Conservation (phyloP, 2,329 filamentous ascomycete species). For the Penicillium sp. region DNA sequence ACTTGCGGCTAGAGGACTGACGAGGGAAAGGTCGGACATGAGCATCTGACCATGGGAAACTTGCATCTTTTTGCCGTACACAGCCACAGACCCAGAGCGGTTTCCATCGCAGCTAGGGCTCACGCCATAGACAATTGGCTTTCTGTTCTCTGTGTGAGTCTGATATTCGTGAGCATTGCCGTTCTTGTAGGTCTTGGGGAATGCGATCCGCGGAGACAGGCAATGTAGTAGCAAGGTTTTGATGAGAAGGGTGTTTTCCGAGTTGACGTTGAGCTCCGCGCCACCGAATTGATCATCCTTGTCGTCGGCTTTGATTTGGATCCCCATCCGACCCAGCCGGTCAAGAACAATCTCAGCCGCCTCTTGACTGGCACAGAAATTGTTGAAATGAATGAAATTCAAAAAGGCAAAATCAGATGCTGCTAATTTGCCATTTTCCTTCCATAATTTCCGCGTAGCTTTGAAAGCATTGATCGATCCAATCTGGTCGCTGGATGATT, state of each 20-base stretch:
- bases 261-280: constrained; percentile 45
- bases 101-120: not conserved
- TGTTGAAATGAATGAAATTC: constrained; percentile 6
- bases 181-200: constrained; percentile 12
- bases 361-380: constrained; percentile 2
- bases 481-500: constrained; percentile 48
- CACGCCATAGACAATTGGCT: not conserved
- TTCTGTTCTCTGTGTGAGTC: constrained; percentile 1
- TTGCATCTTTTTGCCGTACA: constrained; percentile 8
- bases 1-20: constrained; percentile 25
- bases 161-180: constrained; percentile 7
- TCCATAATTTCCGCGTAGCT: constrained; percentile 34
- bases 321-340: not conserved
- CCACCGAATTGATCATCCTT: constrained; percentile 37
- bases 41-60: constrained; percentile 17
- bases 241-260: constrained; percentile 43
- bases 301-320: constrained; percentile 20
- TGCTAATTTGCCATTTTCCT: constrained; percentile 26
- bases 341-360: constrained; percentile 4
- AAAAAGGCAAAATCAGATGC: constrained; percentile 32
- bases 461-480: constrained; percentile 45
- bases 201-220: constrained; percentile 47
- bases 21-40: constrained; percentile 28
- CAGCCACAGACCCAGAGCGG: constrained; percentile 6
- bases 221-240: constrained; percentile 49